A percentile compares a stretch with the other conserved stretches of the same genome.
phyloP scores from a whole-genome alignment of 441 rosid genomes.

The Gossypium gossypioides region DNA sequence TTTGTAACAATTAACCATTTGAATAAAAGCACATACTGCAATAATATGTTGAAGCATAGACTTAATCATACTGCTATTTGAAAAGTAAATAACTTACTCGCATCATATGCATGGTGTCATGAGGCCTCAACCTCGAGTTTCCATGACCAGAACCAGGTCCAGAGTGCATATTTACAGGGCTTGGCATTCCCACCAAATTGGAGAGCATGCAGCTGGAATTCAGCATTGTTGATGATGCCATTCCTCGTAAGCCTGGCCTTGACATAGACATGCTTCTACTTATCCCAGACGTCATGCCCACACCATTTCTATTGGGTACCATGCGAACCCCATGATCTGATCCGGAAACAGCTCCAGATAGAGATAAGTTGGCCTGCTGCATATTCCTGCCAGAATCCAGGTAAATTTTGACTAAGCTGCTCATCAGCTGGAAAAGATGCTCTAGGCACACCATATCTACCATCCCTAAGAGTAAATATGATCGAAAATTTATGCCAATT shows the following conservation, averaged over 20 bases:
- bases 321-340: slow-evolving; percentile 56
- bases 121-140: slow-evolving; percentile 64
- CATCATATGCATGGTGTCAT: slow-evolving; percentile 59
- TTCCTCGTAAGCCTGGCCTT: slow-evolving; percentile 74
- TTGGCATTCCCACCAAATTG: slow-evolving; percentile 61
- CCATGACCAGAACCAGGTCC: slow-evolving; percentile 62
- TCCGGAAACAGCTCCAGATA: slow-evolving; percentile 55
- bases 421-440: slow-evolving; percentile 68
- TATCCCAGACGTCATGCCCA: slow-evolving; percentile 55
- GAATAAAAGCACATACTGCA: background rate
- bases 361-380: slow-evolving; percentile 66
- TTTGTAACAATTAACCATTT: background rate
- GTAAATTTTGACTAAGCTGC: slow-evolving; percentile 66
- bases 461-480: slow-evolving; percentile 45
- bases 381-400: slow-evolving; percentile 41
- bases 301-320: slow-evolving; percentile 61
- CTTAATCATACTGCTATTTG: background rate
- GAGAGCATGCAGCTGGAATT: slow-evolving; percentile 62
- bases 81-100: slow-evolving; percentile 46
- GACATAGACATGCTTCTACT: slow-evolving; percentile 66
- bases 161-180: slow-evolving; percentile 50
- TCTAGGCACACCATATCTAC: slow-evolving; percentile 64
- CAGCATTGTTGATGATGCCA: slow-evolving; percentile 56
- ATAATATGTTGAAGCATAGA: background rate
- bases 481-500: background rate